Percentiles rank a stretch among this genome's conserved stretches.
phyloP scores from a whole-genome alignment of 257 asterid species.

The Jacaranda mimosifolia region DNA sequence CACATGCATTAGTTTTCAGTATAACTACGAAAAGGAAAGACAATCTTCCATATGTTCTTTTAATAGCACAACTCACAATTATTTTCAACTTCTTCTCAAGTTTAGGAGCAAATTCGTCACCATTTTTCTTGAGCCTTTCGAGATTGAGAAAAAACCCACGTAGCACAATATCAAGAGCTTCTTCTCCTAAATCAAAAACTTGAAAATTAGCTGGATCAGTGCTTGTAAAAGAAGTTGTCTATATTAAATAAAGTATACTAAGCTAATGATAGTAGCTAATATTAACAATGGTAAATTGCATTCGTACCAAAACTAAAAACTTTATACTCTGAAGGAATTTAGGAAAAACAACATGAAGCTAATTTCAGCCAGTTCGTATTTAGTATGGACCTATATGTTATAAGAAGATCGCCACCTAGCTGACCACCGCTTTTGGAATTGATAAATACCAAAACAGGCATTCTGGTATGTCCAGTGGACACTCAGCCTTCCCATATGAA shows the following conservation, averaged over 20 bases:
- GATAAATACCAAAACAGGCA: constrained; percentile 88
- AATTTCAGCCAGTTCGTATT: constrained; percentile 72
- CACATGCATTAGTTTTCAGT: background rate
- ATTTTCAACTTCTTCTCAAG: constrained; percentile 67
- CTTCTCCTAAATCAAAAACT: constrained; percentile 92
- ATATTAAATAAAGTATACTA: background rate
- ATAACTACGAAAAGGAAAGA: background rate
- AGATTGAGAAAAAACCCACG: constrained; percentile 64
- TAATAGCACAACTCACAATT: constrained; percentile 83
- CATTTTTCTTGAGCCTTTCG: constrained; percentile 67
- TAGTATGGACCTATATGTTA: constrained; percentile 69
- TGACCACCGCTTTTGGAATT: constrained; percentile 96
- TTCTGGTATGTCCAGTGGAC: constrained; percentile 47
- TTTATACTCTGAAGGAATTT: background rate
- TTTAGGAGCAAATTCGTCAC: constrained; percentile 60
- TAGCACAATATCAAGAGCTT: constrained; percentile 75
- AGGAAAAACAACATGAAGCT: background rate
- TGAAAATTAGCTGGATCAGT: constrained; percentile 43
- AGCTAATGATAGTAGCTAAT: too few species aligned
- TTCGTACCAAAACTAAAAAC: too few species aligned
- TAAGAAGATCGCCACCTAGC: constrained; percentile 88
- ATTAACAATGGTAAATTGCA: too few species aligned
- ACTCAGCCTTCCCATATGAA: constrained; percentile 41
- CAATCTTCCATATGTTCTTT: too few species aligned
- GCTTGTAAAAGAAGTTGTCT: background rate